Conservation (phyloP, 495 filamentous ascomycete genomes). For the Daldinia decipiens region DNA sequence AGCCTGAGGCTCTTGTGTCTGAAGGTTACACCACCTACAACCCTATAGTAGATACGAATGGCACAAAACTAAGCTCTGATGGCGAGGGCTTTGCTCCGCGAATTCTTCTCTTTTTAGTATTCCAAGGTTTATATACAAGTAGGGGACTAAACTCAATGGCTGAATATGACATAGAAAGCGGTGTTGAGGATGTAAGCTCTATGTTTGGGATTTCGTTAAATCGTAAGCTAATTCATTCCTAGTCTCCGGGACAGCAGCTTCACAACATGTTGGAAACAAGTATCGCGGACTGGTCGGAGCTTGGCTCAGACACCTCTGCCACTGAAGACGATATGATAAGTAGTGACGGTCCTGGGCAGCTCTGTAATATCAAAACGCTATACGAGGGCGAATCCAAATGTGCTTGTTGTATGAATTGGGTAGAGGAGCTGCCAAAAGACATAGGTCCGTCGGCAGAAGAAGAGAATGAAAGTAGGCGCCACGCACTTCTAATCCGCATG, state of each 20-base stretch:
- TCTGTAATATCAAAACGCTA: constrained; percentile 41
- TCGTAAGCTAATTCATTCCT: background rate
- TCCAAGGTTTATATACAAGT: background rate
- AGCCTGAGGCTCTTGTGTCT: constrained; percentile 15
- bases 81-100: background rate
- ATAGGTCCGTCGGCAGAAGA: constrained; percentile 31
- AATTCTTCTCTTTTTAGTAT: background rate
- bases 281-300: constrained; percentile 17
- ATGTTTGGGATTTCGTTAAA: background rate
- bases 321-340: constrained; percentile 12
- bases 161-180: background rate
- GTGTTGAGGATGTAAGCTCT: constrained; percentile 14
- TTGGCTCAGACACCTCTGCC: constrained; percentile 17
- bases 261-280: constrained; percentile 10
- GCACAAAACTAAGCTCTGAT: constrained; percentile 2
- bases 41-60: background rate
- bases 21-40: background rate
- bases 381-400: constrained; percentile 47
- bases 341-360: constrained; percentile 6
- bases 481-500: constrained; percentile 29
- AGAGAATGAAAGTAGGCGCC: constrained; percentile 22
- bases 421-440: constrained; percentile 39
- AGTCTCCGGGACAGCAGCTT: background rate
- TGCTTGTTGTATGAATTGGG: constrained; percentile 49
- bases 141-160: background rate